Percentiles rank a stretch among this genome's conserved stretches.
Conservation (phyloP, 2,329 filamentous ascomycete genomes). For the Chrysosporium keratinophilum region DNA sequence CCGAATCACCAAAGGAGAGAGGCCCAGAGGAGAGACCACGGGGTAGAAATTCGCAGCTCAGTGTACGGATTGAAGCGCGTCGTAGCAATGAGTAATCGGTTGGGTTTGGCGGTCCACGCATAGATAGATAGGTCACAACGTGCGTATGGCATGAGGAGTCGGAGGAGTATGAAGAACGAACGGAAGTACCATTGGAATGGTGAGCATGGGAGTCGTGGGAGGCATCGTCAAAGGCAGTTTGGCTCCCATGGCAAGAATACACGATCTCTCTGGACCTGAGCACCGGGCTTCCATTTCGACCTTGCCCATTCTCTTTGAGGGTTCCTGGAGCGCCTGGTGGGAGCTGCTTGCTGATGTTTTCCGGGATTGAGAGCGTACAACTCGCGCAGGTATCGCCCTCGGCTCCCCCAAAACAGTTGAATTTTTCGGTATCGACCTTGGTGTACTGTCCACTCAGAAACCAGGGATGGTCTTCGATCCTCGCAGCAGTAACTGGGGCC, state of each 20-base stretch:
- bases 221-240: constrained; percentile 30
- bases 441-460: constrained; percentile 35
- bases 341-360: constrained; percentile 44
- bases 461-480: constrained; percentile 43
- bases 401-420: constrained; percentile 33
- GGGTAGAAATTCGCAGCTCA: constrained; percentile 48
- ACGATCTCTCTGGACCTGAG: constrained; percentile 46
- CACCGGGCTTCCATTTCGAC: constrained; percentile 44
- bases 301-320: constrained; percentile 39
- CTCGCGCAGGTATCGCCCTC: constrained; percentile 48
- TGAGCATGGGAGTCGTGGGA: constrained; percentile 29
- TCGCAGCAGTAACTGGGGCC: constrained; percentile 19
- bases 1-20: constrained; percentile 48
- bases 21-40: constrained; percentile 47
- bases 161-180: constrained; percentile 36
- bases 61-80: constrained; percentile 47
- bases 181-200: constrained; percentile 31
- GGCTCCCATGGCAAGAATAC: constrained; percentile 39
- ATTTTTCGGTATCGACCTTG: constrained; percentile 37
- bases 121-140: constrained; percentile 49
- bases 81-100: constrained; percentile 46
- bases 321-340: constrained; percentile 45
- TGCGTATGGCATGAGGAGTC: constrained; percentile 44
- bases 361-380: constrained; percentile 47
- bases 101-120: constrained; percentile 45